Base-by-base conservation (phyloP, 352 stramenopile genomes). In the Pythium phragmitis region DNA sequence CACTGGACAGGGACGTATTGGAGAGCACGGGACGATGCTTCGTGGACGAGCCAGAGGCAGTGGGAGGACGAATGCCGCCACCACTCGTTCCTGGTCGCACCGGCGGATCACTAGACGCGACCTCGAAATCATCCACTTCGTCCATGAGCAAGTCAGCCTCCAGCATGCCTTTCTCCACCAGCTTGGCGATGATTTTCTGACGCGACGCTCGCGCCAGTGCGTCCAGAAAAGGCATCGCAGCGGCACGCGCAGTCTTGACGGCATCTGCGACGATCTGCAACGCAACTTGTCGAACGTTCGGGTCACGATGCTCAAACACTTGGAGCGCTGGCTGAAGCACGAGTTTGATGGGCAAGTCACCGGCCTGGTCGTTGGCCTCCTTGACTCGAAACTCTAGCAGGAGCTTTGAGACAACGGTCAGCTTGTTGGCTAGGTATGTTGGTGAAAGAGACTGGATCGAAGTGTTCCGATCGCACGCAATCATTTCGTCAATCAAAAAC, bases 111-210 rank as follows among this genome's bases (percentile, higher is more conserved):
- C 45, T 62, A 1, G 57, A 36, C 12, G 70, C 45, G 9, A 88
- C 69, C 1, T 92, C 83, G 66, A 92, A 94, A 48, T 94, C 85
- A 19, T 94, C 85, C 0, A 94, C 69, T 62, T 94, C 86, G 37
- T 92, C 86, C 82, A 92, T 91, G 8, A 94, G 70, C 67, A 93
- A 74, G 69, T 92, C 86, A 0, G 79, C 68, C 42, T 92, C 86
- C 19, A 93, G 60, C 0, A 91, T 82, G 1, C 84, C 82, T 45
- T 79, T 69, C 16, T 92, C 85, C 1, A 92, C 83, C 4, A 94
- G 65, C 37, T 92, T 92, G 0, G 77, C 79, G n/a, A 92, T 92
- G 19, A 94, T 71, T 67, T 92, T 94, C 54, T 94, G 85, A 33
- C 82, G 72, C 21, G 77, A 79, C 13, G 77, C 75, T 0, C 85